Conservation (phyloP, 352 stramenopile species). For the Phytophthora agathidicida region DNA sequence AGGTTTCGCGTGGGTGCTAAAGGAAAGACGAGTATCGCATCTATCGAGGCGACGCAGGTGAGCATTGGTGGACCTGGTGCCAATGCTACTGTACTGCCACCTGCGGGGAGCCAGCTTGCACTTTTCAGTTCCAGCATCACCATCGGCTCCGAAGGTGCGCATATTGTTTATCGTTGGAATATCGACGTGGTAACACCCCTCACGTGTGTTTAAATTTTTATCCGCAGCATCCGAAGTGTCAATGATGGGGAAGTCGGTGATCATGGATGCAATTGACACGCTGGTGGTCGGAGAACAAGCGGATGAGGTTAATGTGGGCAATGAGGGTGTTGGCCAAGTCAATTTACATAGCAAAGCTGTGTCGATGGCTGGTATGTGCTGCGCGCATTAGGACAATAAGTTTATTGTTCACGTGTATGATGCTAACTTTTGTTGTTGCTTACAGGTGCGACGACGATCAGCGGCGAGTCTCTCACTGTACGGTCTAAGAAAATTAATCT, state of each 20-base stretch:
- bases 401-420: too few species aligned
- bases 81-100: slow-evolving; percentile 27
- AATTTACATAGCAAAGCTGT: slow-evolving; percentile 25
- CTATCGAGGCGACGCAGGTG: slow-evolving; percentile 37
- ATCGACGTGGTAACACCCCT: slow-evolving; percentile 8
- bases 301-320: slow-evolving; percentile 25
- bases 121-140: slow-evolving; percentile 39
- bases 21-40: slow-evolving; percentile 31
- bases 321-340: slow-evolving; percentile 23
- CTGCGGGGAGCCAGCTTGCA: slow-evolving; percentile 24
- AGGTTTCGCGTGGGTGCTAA: slow-evolving; percentile 34
- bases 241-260: slow-evolving; percentile 29
- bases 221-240: slow-evolving; percentile 31
- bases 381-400: too few species aligned
- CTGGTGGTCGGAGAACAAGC: slow-evolving; percentile 28
- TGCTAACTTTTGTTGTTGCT: too few species aligned
- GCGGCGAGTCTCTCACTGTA: slow-evolving; percentile 27
- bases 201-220: slow-evolving; percentile 2
- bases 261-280: slow-evolving; percentile 29
- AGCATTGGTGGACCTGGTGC: slow-evolving; percentile 38
- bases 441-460: slow-evolving; percentile 33
- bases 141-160: slow-evolving; percentile 42
- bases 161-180: slow-evolving; percentile 2
- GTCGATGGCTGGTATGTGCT: slow-evolving; percentile 27
- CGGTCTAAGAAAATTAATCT: slow-evolving; percentile 35